Percentiles rank a stretch among this genome's conserved stretches.
These are phyloP conservation scores for Pseudogymnoascus sp. DNA, from an alignment of 2,329 filamentous ascomycete genomes.

Conservation along the genomic window DNA sequence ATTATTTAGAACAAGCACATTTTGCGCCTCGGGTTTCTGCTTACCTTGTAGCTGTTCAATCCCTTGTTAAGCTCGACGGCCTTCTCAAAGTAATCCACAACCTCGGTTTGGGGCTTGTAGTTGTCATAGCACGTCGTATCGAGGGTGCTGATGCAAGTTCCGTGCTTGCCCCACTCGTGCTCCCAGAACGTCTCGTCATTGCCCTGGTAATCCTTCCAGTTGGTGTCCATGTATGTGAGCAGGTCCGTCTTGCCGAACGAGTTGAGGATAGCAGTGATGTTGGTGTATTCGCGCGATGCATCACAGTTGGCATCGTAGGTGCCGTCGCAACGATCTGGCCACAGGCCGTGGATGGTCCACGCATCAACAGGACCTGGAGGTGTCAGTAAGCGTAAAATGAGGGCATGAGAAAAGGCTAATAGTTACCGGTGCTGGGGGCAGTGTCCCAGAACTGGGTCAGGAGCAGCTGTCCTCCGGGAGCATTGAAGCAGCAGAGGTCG, in stretches of 20 bases:
- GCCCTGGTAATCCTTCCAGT: conserved; percentile 63
- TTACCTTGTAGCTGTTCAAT: conserved; percentile 53
- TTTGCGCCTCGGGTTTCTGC: conserved; percentile 12
- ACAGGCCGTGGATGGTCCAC: conserved; percentile 69
- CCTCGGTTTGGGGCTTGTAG: conserved; percentile 54
- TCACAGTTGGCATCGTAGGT: conserved; percentile 61
- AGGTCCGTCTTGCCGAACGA: conserved; percentile 45
- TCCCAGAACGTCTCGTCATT: conserved; percentile 59
- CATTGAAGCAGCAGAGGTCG: conserved; percentile 67
- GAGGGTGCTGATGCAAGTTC: conserved; percentile 62
- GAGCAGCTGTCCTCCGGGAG: conserved; percentile 60
- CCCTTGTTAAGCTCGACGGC: conserved; percentile 57
- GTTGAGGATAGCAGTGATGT: conserved; percentile 55
- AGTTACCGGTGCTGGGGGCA: conserved; percentile 40
- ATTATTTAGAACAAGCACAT: neutral
- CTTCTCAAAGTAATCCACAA: conserved; percentile 59
- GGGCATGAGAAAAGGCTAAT: neutral
- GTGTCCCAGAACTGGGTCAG: conserved; percentile 75
- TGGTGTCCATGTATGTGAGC: conserved; percentile 57
- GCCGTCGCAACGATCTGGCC: conserved; percentile 59
- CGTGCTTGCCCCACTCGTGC: conserved; percentile 70
- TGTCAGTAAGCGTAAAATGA: neutral
- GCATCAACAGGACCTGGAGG: conserved; percentile 50
- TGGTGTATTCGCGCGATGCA: conserved; percentile 48
- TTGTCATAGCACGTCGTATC: conserved; percentile 55